Conservation (phyloP, 208 protist species). For the Leishmania lainsoni region DNA sequence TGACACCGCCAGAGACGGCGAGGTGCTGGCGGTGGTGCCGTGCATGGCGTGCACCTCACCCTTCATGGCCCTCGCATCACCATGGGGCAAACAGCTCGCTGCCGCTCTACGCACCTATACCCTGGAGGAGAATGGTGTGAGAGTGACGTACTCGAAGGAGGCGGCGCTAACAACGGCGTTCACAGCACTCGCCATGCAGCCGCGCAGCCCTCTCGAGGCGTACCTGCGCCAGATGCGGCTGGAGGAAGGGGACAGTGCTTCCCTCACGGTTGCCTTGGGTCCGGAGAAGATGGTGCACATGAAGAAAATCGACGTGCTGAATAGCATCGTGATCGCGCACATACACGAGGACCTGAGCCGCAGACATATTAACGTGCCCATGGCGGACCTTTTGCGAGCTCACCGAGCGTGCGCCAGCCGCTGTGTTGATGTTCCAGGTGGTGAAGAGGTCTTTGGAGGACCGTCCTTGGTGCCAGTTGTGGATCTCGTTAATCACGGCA, state of each 20-base stretch:
- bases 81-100: slow-evolving; percentile 47
- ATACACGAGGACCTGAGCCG: slow-evolving; percentile 24
- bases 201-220: slow-evolving; percentile 33
- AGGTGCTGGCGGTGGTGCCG: slow-evolving; percentile 54
- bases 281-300: slow-evolving; percentile 20
- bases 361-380: slow-evolving; percentile 27
- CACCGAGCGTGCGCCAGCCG: slow-evolving; percentile 66
- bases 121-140: slow-evolving; percentile 29
- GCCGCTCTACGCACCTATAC: slow-evolving; percentile 38
- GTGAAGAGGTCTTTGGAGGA: slow-evolving; percentile 68
- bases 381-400: slow-evolving; percentile 40
- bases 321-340: slow-evolving; percentile 22
- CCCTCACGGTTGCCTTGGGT: slow-evolving; percentile 25
- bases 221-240: slow-evolving; percentile 56
- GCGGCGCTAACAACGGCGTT: slow-evolving; percentile 61
- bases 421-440: slow-evolving; percentile 66
- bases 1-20: slow-evolving; percentile 35
- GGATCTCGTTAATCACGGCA: slow-evolving; percentile 79
- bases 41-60: slow-evolving; percentile 53
- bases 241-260: slow-evolving; percentile 11
- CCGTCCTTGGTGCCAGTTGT: slow-evolving; percentile 77
- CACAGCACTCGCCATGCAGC: slow-evolving; percentile 54
- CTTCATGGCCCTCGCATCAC: slow-evolving; percentile 56
- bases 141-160: slow-evolving; percentile 56
- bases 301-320: slow-evolving; percentile 39